Base-by-base conservation (phyloP, 805 yeast genomes). In the Ogataea nitratoaversa region DNA sequence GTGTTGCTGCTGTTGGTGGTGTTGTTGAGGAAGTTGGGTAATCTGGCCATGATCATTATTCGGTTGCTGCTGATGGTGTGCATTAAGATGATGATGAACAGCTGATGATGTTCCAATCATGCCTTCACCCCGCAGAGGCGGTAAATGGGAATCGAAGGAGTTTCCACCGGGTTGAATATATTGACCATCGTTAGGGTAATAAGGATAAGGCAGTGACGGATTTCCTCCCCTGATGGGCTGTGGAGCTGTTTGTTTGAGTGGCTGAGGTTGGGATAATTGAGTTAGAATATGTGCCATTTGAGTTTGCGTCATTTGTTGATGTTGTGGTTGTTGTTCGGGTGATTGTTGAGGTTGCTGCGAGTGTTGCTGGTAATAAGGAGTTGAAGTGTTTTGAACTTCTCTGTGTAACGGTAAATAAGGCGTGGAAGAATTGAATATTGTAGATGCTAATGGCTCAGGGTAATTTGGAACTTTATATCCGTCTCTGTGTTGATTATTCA, bases 261-360 rank as follows among this genome's bases (percentile, higher is more conserved):
- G 38, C 14, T 35, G 43, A 2, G 32, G 44, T 20, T 42, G 46
- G 0, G 46, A 14, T 12, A 46, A 14, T 20, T 42, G 46, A 9
- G 44, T 39, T 32, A 45, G 8, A 18, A 45, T 12, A 9, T 45
- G 41, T 5, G 46, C 44, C 46, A 46, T 41, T 18, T 39, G 48
- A 8, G 28, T 40, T 18, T 35, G 44, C 22, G 32, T 29, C 33
- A 34, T 24, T 19, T 41, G 45, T 4, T 35, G 32, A 14, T 28
- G 32, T 29, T 35, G 38, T n/a, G n/a, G n/a, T 12, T 28, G 32
- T 29, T n/a, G 19, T 11, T 35, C 23, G 5, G 23, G 4, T 11
- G 8, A n/a, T 17, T 14, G 23, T 8, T 18, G 11, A 13, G 23
- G 5, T 31, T 12, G 14, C 13, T 20, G 25, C 14, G 23, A 6